Percentiles rank a stretch among this genome's conserved stretches.
Conservation (phyloP, 768 basidiomycete genomes). For the Solioccasus polychromus region DNA sequence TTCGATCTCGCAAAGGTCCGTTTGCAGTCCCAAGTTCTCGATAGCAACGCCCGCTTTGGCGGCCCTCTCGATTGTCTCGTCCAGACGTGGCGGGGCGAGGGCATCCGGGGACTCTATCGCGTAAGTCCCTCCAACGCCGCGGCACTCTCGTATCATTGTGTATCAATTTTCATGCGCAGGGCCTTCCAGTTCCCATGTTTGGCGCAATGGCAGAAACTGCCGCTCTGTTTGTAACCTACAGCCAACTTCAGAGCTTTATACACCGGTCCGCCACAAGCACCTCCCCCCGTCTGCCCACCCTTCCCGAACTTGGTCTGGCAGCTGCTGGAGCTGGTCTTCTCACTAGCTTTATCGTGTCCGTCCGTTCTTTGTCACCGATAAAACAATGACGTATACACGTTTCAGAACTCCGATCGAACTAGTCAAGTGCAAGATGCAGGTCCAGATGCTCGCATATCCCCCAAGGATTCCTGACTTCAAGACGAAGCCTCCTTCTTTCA, state of each 20-base stretch:
- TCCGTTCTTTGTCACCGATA: too few species aligned
- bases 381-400: constrained; percentile 1
- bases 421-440: constrained; percentile 94
- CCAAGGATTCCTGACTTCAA: constrained; percentile 12
- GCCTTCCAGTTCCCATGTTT: constrained; percentile 79
- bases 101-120: constrained; percentile 55
- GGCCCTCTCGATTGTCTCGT: constrained; percentile 62
- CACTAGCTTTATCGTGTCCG: constrained; percentile 80
- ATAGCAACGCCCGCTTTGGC: constrained; percentile 51
- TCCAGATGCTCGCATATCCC: constrained; percentile 61
- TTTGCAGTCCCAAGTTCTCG: constrained; percentile 83
- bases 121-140: constrained; percentile 26
- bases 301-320: constrained; percentile 70
- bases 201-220: constrained; percentile 91
- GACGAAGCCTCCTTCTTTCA: constrained; percentile 16
- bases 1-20: constrained; percentile 93
- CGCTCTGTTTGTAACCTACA: constrained; percentile 77
- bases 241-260: constrained; percentile 61
- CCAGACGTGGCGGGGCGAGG: constrained; percentile 57
- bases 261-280: constrained; percentile 34
- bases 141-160: background rate
- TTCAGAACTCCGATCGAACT: constrained; percentile 87
- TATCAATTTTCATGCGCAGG: constrained; percentile 40
- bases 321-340: constrained; percentile 77
- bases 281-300: constrained; percentile 38